Evolutionary conservation across 2,329 filamentous ascomycete genomes (phyloP).

Genomic region (Trichophaea hybrida): DNA sequence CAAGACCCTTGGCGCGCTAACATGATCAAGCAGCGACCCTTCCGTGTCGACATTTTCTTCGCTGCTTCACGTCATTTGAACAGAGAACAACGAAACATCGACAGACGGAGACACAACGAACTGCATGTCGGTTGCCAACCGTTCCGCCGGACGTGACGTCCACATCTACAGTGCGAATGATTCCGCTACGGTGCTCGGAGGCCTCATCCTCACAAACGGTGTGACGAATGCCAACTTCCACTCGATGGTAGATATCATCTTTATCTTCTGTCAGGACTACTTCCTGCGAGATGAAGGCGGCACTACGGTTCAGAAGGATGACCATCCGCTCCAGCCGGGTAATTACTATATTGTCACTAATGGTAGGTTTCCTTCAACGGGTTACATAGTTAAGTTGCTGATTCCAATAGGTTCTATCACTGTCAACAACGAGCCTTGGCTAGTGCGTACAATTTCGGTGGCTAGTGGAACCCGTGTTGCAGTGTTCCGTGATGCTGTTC

Average conservation of each 20-base stretch:
- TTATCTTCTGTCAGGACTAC: constrained; percentile 10
- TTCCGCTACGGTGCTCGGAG: too few species aligned
- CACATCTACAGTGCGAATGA: too few species aligned
- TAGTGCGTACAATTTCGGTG: constrained; percentile 17
- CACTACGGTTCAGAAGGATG: constrained; percentile 3
- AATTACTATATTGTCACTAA: constrained; percentile 19
- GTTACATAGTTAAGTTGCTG: constrained; percentile 1
- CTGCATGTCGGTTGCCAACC: too few species aligned
- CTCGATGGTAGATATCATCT: constrained; percentile 26
- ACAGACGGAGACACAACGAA: too few species aligned
- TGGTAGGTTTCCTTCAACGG: constrained; percentile 10
- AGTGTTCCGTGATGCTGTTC: too few species aligned
- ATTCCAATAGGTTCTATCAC: constrained; percentile 13
- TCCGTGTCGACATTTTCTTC: too few species aligned
- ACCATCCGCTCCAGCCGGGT: too few species aligned
- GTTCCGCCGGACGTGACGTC: too few species aligned
- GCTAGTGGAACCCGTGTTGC: constrained; percentile 6
- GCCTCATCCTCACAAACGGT: constrained; percentile 21
- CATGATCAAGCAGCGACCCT: too few species aligned
- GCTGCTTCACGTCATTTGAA: too few species aligned
- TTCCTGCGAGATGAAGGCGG: constrained; percentile 4
- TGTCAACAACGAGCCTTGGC: constrained; percentile 13
- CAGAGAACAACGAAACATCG: too few species aligned
- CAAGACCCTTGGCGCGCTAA: too few species aligned
- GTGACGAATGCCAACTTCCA: constrained; percentile 27